Percentiles rank a stretch among this genome's conserved stretches.
Evolutionary conservation across 2,329 filamentous ascomycete species (phyloP).

Genomic region (Aquanectria penicillioides): DNA sequence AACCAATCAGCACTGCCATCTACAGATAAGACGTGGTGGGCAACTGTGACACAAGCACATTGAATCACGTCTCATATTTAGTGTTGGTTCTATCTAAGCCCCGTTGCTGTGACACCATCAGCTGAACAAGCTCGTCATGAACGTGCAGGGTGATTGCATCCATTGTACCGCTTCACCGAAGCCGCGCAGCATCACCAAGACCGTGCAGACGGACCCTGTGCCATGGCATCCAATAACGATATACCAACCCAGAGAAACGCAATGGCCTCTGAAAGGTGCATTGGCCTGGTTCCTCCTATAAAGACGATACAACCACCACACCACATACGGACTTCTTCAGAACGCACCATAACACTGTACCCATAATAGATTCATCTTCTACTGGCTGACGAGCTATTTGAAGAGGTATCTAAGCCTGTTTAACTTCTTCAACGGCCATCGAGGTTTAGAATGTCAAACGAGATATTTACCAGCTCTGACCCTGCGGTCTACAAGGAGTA

Average conservation of each 20-base stretch:
- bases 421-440: too few relatives aligned
- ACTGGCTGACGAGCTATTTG: not conserved
- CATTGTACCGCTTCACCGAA: slow-evolving; percentile 1
- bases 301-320: not conserved
- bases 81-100: not conserved
- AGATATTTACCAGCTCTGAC: slow-evolving; percentile 41
- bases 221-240: slow-evolving; percentile 7
- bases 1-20: slow-evolving; percentile 20
- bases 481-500: slow-evolving; percentile 51
- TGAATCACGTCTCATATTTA: not conserved
- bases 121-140: slow-evolving; percentile 21
- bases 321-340: too few relatives aligned
- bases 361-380: too few relatives aligned
- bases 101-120: not conserved
- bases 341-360: too few relatives aligned
- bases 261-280: not conserved
- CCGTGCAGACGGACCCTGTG: not conserved
- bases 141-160: not conserved
- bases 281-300: not conserved
- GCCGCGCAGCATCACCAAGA: not conserved
- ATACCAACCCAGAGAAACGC: slow-evolving; percentile 3
- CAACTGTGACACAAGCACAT: not conserved
- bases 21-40: slow-evolving; percentile 4
- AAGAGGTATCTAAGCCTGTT: not conserved
- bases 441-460: slow-evolving; percentile 19